A percentile compares a stretch with the other conserved stretches of the same genome.
phyloP scores from a whole-genome alignment of 2,329 filamentous ascomycete species.

The Neonectria hederae region DNA sequence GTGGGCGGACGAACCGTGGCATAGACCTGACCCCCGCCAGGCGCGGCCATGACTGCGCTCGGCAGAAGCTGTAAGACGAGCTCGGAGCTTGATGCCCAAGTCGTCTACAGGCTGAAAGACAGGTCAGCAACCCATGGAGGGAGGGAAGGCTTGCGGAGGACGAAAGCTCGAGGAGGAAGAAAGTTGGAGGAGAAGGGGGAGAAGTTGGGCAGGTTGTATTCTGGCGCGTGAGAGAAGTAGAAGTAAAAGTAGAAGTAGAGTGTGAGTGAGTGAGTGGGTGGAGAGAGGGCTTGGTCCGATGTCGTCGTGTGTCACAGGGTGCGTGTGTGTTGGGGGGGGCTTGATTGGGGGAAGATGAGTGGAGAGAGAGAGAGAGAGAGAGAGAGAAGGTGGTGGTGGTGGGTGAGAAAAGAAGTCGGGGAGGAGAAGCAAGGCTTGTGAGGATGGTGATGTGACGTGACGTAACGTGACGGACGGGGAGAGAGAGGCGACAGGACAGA shows the following conservation, averaged over 20 bases:
- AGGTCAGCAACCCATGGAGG: conserved; percentile 41
- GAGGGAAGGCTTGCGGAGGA: conserved; percentile 9
- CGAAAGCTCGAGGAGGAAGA: conserved; percentile 17
- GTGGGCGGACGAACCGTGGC: conserved; percentile 60
- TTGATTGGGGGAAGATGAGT: conserved; percentile 8
- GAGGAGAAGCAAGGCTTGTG: conserved; percentile 20
- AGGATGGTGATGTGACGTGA: conserved; percentile 12
- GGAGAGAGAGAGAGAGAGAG: background rate
- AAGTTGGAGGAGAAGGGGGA: conserved; percentile 12
- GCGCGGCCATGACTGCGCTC: conserved; percentile 49
- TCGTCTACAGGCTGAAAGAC: conserved; percentile 33
- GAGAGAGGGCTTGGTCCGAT: conserved; percentile 16
- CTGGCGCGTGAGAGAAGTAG: background rate
- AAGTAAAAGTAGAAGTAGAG: background rate
- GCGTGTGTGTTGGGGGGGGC: conserved; percentile 13
- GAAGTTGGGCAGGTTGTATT: background rate
- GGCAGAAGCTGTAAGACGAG: conserved; percentile 34
- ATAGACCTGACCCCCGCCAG: conserved; percentile 60
- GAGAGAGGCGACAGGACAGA: background rate
- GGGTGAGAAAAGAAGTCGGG: background rate
- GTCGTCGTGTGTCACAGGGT: conserved; percentile 27
- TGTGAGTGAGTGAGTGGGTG: background rate
- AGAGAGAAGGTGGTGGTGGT: background rate
- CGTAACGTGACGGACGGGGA: conserved; percentile 7
- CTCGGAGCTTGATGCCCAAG: conserved; percentile 33